Evolutionary conservation across 164 flowering plant species (phyloP).

Genomic region (Aristolochia contorta): DNA sequence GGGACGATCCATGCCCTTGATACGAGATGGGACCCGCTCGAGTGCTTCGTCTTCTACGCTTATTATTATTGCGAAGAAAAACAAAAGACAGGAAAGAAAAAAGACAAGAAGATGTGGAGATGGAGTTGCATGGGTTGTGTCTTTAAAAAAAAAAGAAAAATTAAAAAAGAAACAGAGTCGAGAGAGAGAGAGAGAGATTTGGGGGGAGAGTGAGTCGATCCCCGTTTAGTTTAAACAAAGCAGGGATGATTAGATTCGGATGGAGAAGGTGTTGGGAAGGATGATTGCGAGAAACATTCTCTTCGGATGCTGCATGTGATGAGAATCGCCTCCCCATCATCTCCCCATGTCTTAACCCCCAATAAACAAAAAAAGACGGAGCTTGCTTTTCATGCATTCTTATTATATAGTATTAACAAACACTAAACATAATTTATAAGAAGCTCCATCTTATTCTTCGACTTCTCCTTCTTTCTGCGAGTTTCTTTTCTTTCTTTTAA

Average conservation of each 20-base stretch:
- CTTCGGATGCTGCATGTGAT: constrained; percentile 44
- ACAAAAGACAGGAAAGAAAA: too few relatives aligned
- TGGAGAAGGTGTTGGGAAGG: constrained; percentile 30
- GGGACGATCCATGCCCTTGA: too few relatives aligned
- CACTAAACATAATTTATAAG: too few relatives aligned
- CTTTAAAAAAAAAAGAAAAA: neutral
- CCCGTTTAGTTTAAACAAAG: constrained; percentile 5
- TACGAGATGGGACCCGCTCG: too few relatives aligned
- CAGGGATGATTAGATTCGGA: constrained; percentile 37
- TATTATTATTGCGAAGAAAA: too few relatives aligned
- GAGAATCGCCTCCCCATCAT: constrained; percentile 40
- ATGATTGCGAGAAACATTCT: constrained; percentile 45
- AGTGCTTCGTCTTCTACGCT: too few relatives aligned
- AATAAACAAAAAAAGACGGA: constrained; percentile 9
- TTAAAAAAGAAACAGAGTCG: neutral
- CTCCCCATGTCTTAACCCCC: constrained; percentile 24
- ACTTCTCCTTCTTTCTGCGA: too few relatives aligned
- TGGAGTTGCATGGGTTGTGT: constrained; percentile 2
- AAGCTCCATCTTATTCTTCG: too few relatives aligned
- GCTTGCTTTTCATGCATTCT: constrained; percentile 4
- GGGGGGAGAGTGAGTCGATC: too few relatives aligned
- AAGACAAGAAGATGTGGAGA: neutral
- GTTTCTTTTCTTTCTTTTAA: too few relatives aligned
- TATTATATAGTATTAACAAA: constrained; percentile 3
- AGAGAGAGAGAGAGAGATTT: constrained; percentile 7